Evolutionary conservation across 2,329 filamentous ascomycete species (phyloP).

Genomic region (Penicillium occitanis): DNA sequence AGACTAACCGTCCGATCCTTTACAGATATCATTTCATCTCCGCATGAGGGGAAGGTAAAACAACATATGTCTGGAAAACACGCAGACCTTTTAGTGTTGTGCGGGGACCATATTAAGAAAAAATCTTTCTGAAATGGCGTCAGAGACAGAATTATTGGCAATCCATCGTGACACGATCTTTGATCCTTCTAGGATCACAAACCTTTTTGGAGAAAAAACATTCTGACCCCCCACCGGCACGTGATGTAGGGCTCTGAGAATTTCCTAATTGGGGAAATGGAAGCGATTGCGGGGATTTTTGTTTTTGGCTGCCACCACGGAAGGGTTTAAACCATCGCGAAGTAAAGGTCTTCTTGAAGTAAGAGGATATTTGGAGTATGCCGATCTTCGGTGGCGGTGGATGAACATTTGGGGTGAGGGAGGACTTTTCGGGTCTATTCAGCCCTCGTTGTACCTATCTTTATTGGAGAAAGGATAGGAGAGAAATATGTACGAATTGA

Average conservation of each 20-base stretch:
- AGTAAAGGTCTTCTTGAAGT: background rate
- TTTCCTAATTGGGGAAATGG: background rate
- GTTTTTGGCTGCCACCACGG: background rate
- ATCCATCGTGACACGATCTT: background rate
- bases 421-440: background rate
- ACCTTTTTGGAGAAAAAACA: background rate
- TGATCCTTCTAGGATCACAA: background rate
- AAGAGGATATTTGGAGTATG: background rate
- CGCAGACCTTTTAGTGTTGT: background rate
- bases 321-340: background rate
- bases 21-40: background rate
- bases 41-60: background rate
- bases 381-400: background rate
- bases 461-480: background rate
- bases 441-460: background rate
- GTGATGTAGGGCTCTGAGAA: background rate
- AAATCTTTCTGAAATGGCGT: background rate
- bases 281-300: background rate
- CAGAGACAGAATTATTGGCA: background rate
- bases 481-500: background rate
- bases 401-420: background rate
- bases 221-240: background rate
- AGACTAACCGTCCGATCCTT: background rate
- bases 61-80: background rate
- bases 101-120: background rate